These are phyloP conservation scores for Casuarina cunninghamiana DNA, from an alignment of 306 rosid species.

Conservation along the genomic window DNA sequence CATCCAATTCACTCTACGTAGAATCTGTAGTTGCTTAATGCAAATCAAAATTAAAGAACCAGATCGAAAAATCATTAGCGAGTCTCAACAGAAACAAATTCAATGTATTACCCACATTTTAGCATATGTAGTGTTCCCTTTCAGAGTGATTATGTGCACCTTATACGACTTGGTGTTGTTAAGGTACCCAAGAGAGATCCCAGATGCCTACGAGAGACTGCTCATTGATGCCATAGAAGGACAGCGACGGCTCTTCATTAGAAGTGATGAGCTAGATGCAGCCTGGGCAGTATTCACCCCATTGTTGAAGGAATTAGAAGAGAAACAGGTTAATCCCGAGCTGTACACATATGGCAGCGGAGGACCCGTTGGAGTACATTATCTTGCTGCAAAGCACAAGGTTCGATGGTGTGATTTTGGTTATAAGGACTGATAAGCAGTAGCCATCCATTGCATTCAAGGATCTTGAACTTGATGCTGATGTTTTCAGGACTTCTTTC, in stretches of 20 bases:
- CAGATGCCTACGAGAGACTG: constrained; percentile 94
- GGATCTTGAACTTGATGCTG: not conserved
- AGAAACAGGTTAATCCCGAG: constrained; percentile 83
- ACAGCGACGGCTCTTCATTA: constrained; percentile 81
- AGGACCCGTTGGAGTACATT: constrained; percentile 94
- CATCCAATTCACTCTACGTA: not conserved
- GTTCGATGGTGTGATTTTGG: constrained; percentile 91
- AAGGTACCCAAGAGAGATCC: constrained; percentile 85
- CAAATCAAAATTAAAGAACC: not conserved
- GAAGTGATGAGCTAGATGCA: constrained; percentile 97
- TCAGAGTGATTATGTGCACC: not conserved
- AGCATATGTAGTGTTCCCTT: not conserved
- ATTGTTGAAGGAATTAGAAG: constrained; percentile 79
- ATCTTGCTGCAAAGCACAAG: constrained; percentile 86
- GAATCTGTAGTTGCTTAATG: not conserved
- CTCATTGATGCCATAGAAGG: constrained; percentile 96
- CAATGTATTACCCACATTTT: not conserved
- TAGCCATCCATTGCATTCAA: not conserved
- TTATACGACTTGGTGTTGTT: constrained; percentile 28
- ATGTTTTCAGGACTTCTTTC: not conserved
- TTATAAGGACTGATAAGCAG: constrained; percentile 42
- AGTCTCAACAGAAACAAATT: not conserved
- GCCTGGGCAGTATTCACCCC: constrained; percentile 95
- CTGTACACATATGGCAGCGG: constrained; percentile 93
- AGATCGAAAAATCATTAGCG: not conserved